A percentile compares a stretch with the other conserved stretches of the same genome.
Evolutionary conservation across 768 basidiomycete genomes (phyloP).

Genomic region (Sporobolomyces phaffii): DNA sequence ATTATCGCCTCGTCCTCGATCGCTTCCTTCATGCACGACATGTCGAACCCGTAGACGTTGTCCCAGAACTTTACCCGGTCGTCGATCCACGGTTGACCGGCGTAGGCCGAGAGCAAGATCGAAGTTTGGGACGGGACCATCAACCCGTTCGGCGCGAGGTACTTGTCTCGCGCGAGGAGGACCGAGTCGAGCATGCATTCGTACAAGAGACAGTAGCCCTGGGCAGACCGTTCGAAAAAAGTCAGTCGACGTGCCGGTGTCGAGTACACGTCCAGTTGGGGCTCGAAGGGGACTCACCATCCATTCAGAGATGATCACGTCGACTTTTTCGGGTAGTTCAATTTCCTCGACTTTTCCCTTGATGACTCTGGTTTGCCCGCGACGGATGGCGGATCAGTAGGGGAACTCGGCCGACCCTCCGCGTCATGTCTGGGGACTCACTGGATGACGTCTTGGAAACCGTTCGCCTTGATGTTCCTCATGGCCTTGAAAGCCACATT

Average conservation of each 20-base stretch:
- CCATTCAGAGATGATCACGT: slow-evolving; percentile 96
- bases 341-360: slow-evolving; percentile 88
- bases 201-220: slow-evolving; percentile 55
- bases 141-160: slow-evolving; percentile 62
- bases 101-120: slow-evolving; percentile 77
- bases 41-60: slow-evolving; percentile 86
- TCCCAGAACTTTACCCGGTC: slow-evolving; percentile 86
- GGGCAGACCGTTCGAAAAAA: background rate
- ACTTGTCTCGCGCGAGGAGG: slow-evolving; percentile 71
- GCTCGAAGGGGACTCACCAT: slow-evolving; percentile 54
- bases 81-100: slow-evolving; percentile 65
- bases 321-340: slow-evolving; percentile 65
- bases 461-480: slow-evolving; percentile 95
- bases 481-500: slow-evolving; percentile 98
- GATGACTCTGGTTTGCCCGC: slow-evolving; percentile 75
- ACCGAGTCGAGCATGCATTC: slow-evolving; percentile 98
- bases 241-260: too few species aligned
- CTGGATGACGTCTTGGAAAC: slow-evolving; percentile 71
- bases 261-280: too few species aligned
- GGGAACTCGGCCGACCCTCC: too few species aligned
- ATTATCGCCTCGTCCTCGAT: slow-evolving; percentile 76
- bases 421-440: too few species aligned
- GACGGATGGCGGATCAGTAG: too few species aligned
- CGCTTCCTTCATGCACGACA: slow-evolving; percentile 70
- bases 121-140: slow-evolving; percentile 86